phyloP scores from a whole-genome alignment of 2,329 filamentous ascomycete genomes.

The Alternaria alternata region DNA sequence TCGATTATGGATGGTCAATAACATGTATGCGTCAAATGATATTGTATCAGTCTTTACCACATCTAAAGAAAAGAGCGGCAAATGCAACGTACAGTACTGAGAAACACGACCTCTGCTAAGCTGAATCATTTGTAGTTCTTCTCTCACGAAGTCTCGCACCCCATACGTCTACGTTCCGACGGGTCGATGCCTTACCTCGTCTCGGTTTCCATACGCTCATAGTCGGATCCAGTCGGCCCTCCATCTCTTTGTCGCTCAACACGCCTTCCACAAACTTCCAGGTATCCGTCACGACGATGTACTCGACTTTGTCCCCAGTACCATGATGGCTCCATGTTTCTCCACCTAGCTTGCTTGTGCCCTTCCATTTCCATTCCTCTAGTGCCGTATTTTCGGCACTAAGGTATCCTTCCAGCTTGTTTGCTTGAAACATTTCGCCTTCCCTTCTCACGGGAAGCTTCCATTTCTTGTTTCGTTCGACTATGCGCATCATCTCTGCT shows the following conservation, averaged over 20 bases:
- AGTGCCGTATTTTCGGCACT: conserved; percentile 16
- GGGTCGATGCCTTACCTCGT: not conserved
- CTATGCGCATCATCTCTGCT: conserved; percentile 22
- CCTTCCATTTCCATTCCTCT: conserved; percentile 22
- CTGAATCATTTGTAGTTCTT: not conserved
- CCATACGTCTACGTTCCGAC: not conserved
- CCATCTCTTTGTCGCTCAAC: conserved; percentile 3
- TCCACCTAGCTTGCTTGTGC: conserved; percentile 18
- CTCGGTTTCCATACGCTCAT: not conserved
- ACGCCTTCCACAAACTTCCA: conserved; percentile 15
- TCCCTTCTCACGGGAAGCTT: conserved; percentile 12
- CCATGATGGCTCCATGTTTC: conserved; percentile 13
- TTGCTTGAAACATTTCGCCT: not conserved
- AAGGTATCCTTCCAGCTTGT: conserved; percentile 13
- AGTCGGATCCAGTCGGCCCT: not conserved
- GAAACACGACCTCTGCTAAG: not conserved
- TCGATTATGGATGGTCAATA: not conserved
- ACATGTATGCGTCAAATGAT: not conserved
- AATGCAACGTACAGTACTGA: not conserved
- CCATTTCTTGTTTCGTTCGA: conserved; percentile 19
- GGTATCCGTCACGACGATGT: conserved; percentile 17
- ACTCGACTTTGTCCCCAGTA: conserved; percentile 12
- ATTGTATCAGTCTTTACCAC: not conserved
- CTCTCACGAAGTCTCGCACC: not conserved
- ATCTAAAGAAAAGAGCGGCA: not conserved